These are phyloP conservation scores for Cymbidium sinense DNA, from an alignment of 106 monocot species.

Conservation along the genomic window DNA sequence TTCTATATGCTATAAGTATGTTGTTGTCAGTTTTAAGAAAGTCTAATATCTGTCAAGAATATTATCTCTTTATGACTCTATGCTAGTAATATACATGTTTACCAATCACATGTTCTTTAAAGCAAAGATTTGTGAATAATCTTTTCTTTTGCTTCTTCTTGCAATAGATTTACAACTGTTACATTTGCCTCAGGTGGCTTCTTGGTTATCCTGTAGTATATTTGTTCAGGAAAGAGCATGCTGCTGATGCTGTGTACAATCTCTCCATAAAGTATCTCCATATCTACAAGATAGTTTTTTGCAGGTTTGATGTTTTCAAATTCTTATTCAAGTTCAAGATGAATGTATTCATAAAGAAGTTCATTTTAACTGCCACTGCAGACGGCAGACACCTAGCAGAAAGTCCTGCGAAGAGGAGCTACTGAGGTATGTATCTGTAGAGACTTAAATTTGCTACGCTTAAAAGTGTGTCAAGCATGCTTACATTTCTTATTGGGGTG, in stretches of 20 bases:
- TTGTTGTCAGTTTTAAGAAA: neutral
- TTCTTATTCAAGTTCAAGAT: neutral
- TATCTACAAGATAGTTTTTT: conserved; percentile 60
- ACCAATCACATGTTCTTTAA: neutral
- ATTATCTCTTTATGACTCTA: neutral
- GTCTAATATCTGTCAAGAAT: neutral
- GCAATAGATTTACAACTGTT: neutral
- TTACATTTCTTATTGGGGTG: neutral
- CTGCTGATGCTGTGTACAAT: conserved; percentile 47
- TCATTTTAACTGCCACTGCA: conserved; percentile 20
- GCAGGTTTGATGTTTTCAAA: conserved; percentile 39
- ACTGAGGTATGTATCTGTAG: conserved; percentile 38
- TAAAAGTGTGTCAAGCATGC: neutral
- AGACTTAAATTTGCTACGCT: neutral
- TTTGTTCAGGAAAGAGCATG: conserved; percentile 64
- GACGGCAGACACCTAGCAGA: conserved; percentile 20
- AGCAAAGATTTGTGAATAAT: neutral
- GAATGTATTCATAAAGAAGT: neutral
- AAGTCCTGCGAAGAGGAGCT: conserved; percentile 49
- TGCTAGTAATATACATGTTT: neutral
- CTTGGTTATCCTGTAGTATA: conserved; percentile 92
- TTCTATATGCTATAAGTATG: neutral
- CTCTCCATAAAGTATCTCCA: conserved; percentile 68
- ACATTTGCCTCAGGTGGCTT: conserved; percentile 74
- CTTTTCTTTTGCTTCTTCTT: neutral